phyloP scores from a whole-genome alignment of 768 basidiomycete genomes.

The Phanerochaete carnosa region DNA sequence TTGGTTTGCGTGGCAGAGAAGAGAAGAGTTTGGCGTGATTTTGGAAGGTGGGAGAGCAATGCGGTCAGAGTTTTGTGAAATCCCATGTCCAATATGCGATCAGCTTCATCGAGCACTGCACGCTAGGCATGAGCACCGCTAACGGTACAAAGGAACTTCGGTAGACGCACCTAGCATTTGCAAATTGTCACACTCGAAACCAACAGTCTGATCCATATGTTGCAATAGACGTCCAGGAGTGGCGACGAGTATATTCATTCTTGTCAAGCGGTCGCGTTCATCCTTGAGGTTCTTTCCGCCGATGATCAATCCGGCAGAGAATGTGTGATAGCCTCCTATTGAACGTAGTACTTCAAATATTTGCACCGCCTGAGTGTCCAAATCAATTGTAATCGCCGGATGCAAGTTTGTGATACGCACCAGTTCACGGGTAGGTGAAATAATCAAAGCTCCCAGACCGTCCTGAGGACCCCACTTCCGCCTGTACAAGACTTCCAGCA shows the following conservation, averaged over 20 bases:
- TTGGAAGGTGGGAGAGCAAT: constrained; percentile 87
- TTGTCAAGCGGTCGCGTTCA: constrained; percentile 79
- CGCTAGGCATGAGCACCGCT: neutral
- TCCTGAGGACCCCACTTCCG: constrained; percentile 71
- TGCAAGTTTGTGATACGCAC: constrained; percentile 41
- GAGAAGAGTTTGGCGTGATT: constrained; percentile 88
- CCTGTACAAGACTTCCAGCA: constrained; percentile 61
- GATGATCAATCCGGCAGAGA: constrained; percentile 94
- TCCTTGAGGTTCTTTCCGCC: constrained; percentile 96
- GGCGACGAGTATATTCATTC: constrained; percentile 99
- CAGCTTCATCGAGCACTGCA: constrained; percentile 92
- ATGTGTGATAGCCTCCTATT: constrained; percentile 86
- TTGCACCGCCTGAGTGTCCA: constrained; percentile 77
- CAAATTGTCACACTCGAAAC: constrained; percentile 89
- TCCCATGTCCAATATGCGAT: constrained; percentile 95
- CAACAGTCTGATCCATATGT: constrained; percentile 97
- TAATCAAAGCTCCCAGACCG: constrained; percentile 83
- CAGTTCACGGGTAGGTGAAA: constrained; percentile 91
- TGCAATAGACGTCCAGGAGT: constrained; percentile 94
- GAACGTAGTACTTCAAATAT: constrained; percentile 96
- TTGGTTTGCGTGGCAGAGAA: constrained; percentile 97
- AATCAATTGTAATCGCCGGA: neutral
- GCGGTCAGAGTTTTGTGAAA: constrained; percentile 88
- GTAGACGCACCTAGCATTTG: constrained; percentile 74
- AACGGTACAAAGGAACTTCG: neutral